Conservation (phyloP, 2,329 filamentous ascomycete species). For the Claviceps paspali region DNA sequence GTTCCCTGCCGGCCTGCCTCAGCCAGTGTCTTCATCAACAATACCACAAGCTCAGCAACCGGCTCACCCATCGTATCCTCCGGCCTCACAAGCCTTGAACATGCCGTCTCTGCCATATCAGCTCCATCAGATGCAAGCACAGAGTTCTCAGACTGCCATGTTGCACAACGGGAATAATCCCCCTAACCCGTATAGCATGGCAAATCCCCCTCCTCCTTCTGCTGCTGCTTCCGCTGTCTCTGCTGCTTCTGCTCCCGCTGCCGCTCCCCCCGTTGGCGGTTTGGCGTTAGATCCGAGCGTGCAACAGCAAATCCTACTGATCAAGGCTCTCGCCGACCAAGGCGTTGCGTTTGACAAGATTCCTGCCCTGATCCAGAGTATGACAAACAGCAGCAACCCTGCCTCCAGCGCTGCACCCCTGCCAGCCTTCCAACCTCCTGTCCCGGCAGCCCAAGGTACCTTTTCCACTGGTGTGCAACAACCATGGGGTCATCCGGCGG, state of each 20-base stretch:
- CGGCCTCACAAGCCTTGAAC: slow-evolving; percentile 44
- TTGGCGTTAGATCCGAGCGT: slow-evolving; percentile 36
- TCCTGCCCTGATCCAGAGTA: slow-evolving; percentile 38
- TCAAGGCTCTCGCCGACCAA: slow-evolving; percentile 61
- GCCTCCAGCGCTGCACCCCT: slow-evolving; percentile 19
- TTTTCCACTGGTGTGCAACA: slow-evolving; percentile 21
- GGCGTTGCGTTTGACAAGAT: slow-evolving; percentile 69
- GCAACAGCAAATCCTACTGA: slow-evolving; percentile 56
- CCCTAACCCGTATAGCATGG: slow-evolving; percentile 16
- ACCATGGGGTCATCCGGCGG: slow-evolving; percentile 16
- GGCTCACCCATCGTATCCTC: slow-evolving; percentile 22
- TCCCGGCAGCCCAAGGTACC: slow-evolving; percentile 26
- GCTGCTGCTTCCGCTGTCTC: too few relatives aligned
- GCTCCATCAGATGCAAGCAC: slow-evolving; percentile 19
- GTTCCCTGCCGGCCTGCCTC: slow-evolving; percentile 17
- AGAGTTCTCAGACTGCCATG: slow-evolving; percentile 18
- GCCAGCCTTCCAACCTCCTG: slow-evolving; percentile 22
- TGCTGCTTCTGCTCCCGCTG: slow-evolving; percentile 20
- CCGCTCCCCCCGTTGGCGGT: slow-evolving; percentile 18
- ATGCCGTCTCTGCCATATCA: slow-evolving; percentile 30
- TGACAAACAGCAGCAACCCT: slow-evolving; percentile 25
- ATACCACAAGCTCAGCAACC: slow-evolving; percentile 14
- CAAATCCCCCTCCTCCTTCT: too few relatives aligned
- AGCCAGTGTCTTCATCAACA: slow-evolving; percentile 16
- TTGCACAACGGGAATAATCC: slow-evolving; percentile 11